Evolutionary conservation across 2,329 filamentous ascomycete genomes (phyloP).

Genomic region (Fusarium abutilonis): DNA sequence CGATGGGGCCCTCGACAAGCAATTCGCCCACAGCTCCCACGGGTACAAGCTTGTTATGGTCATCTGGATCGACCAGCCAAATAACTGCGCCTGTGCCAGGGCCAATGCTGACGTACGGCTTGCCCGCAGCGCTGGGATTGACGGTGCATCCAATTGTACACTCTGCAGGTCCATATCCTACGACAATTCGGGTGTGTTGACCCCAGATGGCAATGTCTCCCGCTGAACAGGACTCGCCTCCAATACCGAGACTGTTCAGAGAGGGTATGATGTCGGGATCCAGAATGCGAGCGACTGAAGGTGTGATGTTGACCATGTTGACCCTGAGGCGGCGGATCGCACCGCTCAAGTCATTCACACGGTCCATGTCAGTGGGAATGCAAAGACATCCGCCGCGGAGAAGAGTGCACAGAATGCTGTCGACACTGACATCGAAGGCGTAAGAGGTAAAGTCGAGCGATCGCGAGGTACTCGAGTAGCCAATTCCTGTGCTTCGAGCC

Average conservation of each 20-base stretch:
- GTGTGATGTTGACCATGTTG: slow-evolving; percentile 62
- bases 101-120: slow-evolving; percentile 57
- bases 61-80: slow-evolving; percentile 63
- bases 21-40: slow-evolving; percentile 63
- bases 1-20: slow-evolving; percentile 67
- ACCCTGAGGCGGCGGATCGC: slow-evolving; percentile 56
- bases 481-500: slow-evolving; percentile 48
- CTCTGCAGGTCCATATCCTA: slow-evolving; percentile 64
- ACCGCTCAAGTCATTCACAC: slow-evolving; percentile 60
- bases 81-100: slow-evolving; percentile 58
- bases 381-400: slow-evolving; percentile 62
- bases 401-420: slow-evolving; percentile 63
- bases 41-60: slow-evolving; percentile 58
- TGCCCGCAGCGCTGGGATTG: slow-evolving; percentile 51
- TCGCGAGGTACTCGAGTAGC: slow-evolving; percentile 53
- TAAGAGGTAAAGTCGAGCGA: slow-evolving; percentile 61
- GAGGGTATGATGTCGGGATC: slow-evolving; percentile 57
- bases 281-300: slow-evolving; percentile 59
- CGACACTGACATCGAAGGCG: slow-evolving; percentile 65
- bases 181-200: slow-evolving; percentile 57
- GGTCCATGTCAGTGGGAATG: slow-evolving; percentile 64
- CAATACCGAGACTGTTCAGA: slow-evolving; percentile 59
- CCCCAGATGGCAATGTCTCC: slow-evolving; percentile 61
- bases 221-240: slow-evolving; percentile 63
- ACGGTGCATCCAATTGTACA: slow-evolving; percentile 64